Percentiles rank a stretch among this genome's conserved stretches.
Conservation (phyloP, 2,329 filamentous ascomycete species). For the Botrytis pseudocinerea region DNA sequence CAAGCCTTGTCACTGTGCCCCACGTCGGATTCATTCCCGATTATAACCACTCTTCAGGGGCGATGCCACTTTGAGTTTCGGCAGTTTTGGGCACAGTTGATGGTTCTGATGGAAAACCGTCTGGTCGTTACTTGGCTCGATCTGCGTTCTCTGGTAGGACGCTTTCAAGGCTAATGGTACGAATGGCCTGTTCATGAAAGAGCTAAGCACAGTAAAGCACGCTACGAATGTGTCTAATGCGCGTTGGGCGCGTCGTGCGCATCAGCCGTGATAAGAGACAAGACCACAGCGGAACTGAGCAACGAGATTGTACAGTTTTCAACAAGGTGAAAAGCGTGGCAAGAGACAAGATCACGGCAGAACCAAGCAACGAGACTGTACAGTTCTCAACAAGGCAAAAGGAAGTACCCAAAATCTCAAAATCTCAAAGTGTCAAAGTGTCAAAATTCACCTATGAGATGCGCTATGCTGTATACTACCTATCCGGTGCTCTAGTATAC, state of each 20-base stretch:
- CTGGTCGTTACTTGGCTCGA: background rate
- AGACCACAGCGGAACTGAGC: background rate
- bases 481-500: background rate
- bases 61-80: background rate
- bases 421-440: too few species aligned
- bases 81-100: background rate
- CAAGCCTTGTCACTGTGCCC: background rate
- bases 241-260: background rate
- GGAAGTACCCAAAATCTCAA: background rate
- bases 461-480: background rate
- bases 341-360: background rate
- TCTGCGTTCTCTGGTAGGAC: background rate
- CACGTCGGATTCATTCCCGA: background rate
- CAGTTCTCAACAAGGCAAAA: background rate
- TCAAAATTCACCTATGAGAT: background rate
- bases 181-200: background rate
- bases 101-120: background rate
- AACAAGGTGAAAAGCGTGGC: background rate
- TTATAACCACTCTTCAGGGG: conserved; percentile 8
- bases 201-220: background rate
- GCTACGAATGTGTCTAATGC: background rate
- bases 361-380: background rate
- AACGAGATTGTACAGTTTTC: background rate
- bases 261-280: background rate
- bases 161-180: background rate